Percentiles rank a stretch among this genome's conserved stretches.
Conservation (phyloP, 2,329 filamentous ascomycete genomes). For the Plenodomus tracheiphilus region DNA sequence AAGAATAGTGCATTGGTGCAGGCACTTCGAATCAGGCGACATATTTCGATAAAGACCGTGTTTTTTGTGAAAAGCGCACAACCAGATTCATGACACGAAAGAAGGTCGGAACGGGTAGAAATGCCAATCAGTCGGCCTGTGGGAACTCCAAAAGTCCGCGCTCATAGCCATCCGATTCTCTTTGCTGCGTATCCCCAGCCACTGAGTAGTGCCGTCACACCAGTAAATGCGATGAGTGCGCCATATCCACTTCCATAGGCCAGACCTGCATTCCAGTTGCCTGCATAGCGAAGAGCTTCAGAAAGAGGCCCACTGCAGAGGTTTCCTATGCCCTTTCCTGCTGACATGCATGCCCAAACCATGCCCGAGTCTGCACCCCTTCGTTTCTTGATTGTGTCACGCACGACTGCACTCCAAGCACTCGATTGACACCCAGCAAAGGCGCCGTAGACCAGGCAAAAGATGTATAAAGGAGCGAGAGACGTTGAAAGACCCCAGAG, state of each 20-base stretch:
- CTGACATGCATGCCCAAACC: slow-evolving; percentile 53
- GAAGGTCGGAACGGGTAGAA: no score
- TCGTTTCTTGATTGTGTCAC: slow-evolving; percentile 45
- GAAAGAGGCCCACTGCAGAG: slow-evolving; percentile 57
- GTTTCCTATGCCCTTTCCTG: slow-evolving; percentile 56
- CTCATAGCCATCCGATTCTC: slow-evolving; percentile 36
- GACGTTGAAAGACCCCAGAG: slow-evolving; percentile 53
- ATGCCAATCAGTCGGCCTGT: no score
- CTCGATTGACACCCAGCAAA: slow-evolving; percentile 47
- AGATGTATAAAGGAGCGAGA: slow-evolving; percentile 47
- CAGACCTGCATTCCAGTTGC: slow-evolving; percentile 40
- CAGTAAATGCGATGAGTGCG: slow-evolving; percentile 48
- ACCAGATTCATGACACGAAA: no score
- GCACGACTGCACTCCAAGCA: slow-evolving; percentile 52
- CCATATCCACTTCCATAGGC: slow-evolving; percentile 52
- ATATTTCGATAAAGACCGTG: no score
- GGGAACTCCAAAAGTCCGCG: no score
- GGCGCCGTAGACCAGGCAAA: slow-evolving; percentile 49
- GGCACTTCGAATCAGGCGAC: background rate
- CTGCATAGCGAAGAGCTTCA: slow-evolving; percentile 48
- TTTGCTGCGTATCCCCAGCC: slow-evolving; percentile 36
- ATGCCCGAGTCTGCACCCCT: slow-evolving; percentile 51
- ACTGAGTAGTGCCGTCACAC: slow-evolving; percentile 42
- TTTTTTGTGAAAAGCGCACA: no score
- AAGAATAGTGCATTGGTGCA: background rate